Percentiles rank a stretch among this genome's conserved stretches.
Conservation (phyloP, 202 grass and related monocot genomes). For the Hordeum pubiflorum region DNA sequence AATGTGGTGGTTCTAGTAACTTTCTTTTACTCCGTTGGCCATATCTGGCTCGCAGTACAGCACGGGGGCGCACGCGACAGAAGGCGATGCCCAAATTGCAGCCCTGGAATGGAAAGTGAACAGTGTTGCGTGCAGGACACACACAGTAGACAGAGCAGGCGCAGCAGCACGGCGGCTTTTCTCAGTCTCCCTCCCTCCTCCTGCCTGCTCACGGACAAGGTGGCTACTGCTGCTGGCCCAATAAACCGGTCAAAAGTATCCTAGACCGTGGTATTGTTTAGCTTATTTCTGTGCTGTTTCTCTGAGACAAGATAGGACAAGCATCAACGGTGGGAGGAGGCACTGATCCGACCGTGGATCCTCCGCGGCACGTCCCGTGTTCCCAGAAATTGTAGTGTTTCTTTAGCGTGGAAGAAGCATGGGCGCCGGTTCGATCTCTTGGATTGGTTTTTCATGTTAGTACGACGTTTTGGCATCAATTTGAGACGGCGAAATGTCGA, state of each 20-base stretch:
- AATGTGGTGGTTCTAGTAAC: not conserved
- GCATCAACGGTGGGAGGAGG: not conserved
- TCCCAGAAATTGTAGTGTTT: not conserved
- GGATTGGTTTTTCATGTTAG: too few species aligned
- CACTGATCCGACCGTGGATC: not conserved
- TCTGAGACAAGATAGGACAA: constrained; percentile 14
- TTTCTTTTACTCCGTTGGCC: not conserved
- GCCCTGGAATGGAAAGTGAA: not conserved
- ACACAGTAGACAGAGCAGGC: not conserved
- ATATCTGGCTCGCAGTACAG: too few species aligned
- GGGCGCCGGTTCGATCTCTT: too few species aligned
- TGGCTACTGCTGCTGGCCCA: not conserved
- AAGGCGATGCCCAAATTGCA: not conserved
- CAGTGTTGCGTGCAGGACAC: not conserved
- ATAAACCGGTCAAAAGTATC: not conserved
- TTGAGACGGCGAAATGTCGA: too few species aligned
- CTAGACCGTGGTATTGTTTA: not conserved
- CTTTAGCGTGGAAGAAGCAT: not conserved
- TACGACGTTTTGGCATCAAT: too few species aligned
- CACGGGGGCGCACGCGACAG: not conserved
- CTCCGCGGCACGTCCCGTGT: not conserved
- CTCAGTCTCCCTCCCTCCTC: not conserved
- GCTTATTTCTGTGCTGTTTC: not conserved
- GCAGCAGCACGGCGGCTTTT: not conserved
- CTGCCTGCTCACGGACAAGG: not conserved